Evolutionary conservation across 2,329 filamentous ascomycete genomes (phyloP), one percentile per base, ranked within the genome.

Genomic region (Neofusicoccum cordaticola): DNA sequence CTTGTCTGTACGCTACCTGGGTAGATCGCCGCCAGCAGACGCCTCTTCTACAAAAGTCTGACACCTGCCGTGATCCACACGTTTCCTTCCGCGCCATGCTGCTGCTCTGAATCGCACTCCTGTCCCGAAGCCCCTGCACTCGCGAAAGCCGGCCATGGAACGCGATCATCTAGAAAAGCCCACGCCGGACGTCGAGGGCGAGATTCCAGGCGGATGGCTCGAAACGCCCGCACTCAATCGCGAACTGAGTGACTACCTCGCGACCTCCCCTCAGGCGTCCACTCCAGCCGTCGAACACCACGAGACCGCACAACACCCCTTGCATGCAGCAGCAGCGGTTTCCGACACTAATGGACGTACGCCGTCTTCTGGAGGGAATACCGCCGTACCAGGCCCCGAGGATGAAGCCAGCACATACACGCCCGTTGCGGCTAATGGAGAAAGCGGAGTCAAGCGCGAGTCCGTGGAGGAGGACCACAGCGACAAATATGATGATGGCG

Each of bases 171-270:
- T 51, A 15, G 75, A 75, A 11, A 67, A 64, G 37, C 71, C 74
- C 12, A 76, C 74, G n/a, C 74, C 74, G 17, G 67, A 71, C 17
- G 67, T 70, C 6, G 72, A 74, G 31, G 42, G 31, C 11, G 70
- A 74, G 4, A 66, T 77, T 6, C 75, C 74, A 15, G 77, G 72
- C 57, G 74, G 69, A 4, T 77, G 74, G 73, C 71, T 74, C 57
- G 73, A 75, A 15, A 78, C 75, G 52, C 73, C 75, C 15, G 70
- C 68, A 6, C 31, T 60, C 58, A 13, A 67, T 45, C 41, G 53
- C 63, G 56, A 44, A 31, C 27, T 56, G 58, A 41, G 15, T 11
- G 22, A 37, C 22, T 61, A 53, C 17, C 35, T 42, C n/a, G 52
- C 47, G 0, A 41, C 56, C 1, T 22, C 63, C 12, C 44, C 45